phyloP scores from a whole-genome alignment of 2,329 filamentous ascomycete species.

The Aspergillus terreus region DNA sequence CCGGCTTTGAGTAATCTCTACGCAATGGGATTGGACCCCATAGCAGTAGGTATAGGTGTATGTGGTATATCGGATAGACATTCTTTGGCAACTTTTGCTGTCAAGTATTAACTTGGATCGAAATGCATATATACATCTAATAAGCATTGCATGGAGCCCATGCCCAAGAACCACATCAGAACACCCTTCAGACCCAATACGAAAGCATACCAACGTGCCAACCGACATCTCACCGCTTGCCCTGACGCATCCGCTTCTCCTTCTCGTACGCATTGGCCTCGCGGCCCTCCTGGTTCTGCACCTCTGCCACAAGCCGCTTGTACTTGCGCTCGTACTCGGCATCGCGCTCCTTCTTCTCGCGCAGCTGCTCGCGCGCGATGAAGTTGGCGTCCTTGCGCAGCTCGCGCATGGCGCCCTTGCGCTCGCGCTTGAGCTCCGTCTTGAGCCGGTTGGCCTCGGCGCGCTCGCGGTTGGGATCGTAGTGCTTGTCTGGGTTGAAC shows the following conservation, averaged over 20 bases:
- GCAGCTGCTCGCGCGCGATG: constrained; percentile 82
- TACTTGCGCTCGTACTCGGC: constrained; percentile 95
- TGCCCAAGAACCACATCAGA: background rate
- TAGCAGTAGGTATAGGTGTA: too few species aligned
- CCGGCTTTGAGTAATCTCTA: too few species aligned
- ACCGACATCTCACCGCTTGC: constrained; percentile 44
- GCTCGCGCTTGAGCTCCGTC: constrained; percentile 89
- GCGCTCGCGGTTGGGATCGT: constrained; percentile 90
- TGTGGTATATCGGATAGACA: too few species aligned
- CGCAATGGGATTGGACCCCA: too few species aligned
- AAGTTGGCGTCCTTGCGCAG: constrained; percentile 94
- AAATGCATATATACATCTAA: background rate
- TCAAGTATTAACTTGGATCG: background rate
- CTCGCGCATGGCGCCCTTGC: constrained; percentile 91
- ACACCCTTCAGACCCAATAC: background rate
- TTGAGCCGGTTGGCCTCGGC: constrained; percentile 79
- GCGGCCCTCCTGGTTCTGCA: constrained; percentile 86
- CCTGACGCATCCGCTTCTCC: constrained; percentile 73
- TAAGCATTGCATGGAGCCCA: background rate
- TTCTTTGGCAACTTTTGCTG: background rate
- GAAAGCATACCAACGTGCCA: background rate
- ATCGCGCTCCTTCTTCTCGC: constrained; percentile 90
- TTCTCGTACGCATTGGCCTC: constrained; percentile 86
- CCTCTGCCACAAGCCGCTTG: constrained; percentile 85
- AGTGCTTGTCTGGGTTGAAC: constrained; percentile 94